A percentile compares a stretch with the other conserved stretches of the same genome.
These are phyloP conservation scores for Penicillium sp. DNA, from an alignment of 2,329 filamentous ascomycete genomes.

Conservation along the genomic window DNA sequence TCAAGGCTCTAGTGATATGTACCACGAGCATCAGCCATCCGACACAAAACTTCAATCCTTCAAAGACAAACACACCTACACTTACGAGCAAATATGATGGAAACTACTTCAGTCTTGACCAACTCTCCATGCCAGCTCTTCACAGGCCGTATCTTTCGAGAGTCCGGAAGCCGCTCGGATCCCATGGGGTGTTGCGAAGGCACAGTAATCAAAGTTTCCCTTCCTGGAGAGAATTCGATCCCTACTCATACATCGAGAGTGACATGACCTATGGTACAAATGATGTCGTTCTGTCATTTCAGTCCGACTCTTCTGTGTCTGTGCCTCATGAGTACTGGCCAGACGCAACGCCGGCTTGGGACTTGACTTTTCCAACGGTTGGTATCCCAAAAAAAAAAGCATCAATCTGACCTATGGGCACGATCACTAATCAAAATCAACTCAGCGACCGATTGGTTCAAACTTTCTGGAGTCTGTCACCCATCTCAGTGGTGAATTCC, in stretches of 20 bases:
- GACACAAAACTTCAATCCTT: conserved; percentile 3
- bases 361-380: background rate
- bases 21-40: conserved; percentile 24
- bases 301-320: background rate
- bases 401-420: background rate
- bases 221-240: background rate
- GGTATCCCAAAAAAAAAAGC: background rate
- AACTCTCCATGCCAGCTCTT: conserved; percentile 13
- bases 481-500: background rate
- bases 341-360: background rate
- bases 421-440: background rate
- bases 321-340: background rate
- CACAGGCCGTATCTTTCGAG: conserved; percentile 14
- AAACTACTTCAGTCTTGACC: background rate
- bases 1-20: conserved; percentile 28
- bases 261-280: background rate
- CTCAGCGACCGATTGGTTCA: background rate
- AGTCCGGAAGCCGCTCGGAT: conserved; percentile 10
- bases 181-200: background rate
- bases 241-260: background rate
- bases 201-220: background rate
- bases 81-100: conserved; percentile 4
- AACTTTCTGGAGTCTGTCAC: background rate
- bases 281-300: background rate
- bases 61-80: background rate